These are phyloP conservation scores for Xylaria sp. DNA, from an alignment of 2,329 filamentous ascomycete species.

Conservation along the genomic window DNA sequence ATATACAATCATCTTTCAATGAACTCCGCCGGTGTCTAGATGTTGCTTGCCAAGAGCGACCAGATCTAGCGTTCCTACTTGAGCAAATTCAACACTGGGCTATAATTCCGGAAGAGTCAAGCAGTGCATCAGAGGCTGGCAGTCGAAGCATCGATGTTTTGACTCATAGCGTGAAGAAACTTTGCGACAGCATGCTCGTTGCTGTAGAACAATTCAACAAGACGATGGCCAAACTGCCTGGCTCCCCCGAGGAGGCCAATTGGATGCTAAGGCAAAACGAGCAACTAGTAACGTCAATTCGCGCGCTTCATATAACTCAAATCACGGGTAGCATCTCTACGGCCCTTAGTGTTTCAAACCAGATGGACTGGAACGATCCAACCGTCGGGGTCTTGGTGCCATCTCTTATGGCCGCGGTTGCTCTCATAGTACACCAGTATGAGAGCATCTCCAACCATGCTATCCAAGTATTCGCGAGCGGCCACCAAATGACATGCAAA, in stretches of 20 bases:
- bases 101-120: conserved; percentile 41
- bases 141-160: conserved; percentile 50
- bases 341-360: conserved; percentile 33
- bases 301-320: conserved; percentile 63
- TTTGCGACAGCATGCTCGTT: conserved; percentile 79
- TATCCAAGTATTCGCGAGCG: conserved; percentile 61
- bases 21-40: conserved; percentile 50
- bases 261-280: conserved; percentile 67
- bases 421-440: conserved; percentile 80
- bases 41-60: conserved; percentile 51
- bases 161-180: conserved; percentile 62
- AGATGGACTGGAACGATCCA: conserved; percentile 49
- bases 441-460: conserved; percentile 63
- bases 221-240: conserved; percentile 58
- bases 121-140: conserved; percentile 7
- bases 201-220: conserved; percentile 75
- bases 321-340: conserved; percentile 52
- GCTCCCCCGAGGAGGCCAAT: conserved; percentile 62
- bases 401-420: conserved; percentile 63
- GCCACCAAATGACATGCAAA: conserved; percentile 75
- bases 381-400: conserved; percentile 52
- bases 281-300: conserved; percentile 58
- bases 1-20: conserved; percentile 46
- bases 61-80: conserved; percentile 68
- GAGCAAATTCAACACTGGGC: conserved; percentile 72